Percentiles rank a stretch among this genome's conserved stretches.
Conservation (phyloP, 2,329 filamentous ascomycete genomes). For the Aspergillus caelatus region DNA sequence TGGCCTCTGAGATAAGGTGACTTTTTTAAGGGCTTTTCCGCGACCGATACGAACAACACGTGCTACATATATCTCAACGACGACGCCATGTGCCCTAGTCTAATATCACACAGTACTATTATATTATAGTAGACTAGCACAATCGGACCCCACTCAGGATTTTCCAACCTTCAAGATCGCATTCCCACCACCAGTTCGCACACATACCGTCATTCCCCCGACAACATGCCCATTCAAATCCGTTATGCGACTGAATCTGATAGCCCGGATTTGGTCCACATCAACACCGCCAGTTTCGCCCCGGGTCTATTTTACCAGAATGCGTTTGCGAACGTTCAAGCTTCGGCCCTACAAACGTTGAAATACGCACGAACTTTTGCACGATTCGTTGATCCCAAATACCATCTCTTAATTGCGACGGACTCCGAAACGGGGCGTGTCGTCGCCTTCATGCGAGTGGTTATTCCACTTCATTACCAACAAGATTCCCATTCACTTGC, state of each 20-base stretch:
- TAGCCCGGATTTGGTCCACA: conserved; percentile 42
- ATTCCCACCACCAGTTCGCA: neutral
- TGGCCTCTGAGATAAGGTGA: no score
- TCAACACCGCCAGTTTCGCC: conserved; percentile 53
- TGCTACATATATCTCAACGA: neutral
- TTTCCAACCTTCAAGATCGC: neutral
- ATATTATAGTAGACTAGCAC: no score
- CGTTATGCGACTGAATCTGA: conserved; percentile 48
- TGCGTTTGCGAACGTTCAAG: conserved; percentile 27
- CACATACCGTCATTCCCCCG: neutral
- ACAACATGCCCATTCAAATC: conserved; percentile 34
- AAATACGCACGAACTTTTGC: conserved; percentile 40
- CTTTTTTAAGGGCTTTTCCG: neutral
- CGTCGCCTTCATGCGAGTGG: conserved; percentile 56
- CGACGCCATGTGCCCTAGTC: neutral
- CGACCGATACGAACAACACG: neutral
- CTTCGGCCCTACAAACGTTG: conserved; percentile 32
- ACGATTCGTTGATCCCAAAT: conserved; percentile 46
- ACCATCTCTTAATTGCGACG: conserved; percentile 46
- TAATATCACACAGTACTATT: no score
- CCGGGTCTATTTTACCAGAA: conserved; percentile 39
- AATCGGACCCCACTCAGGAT: neutral
- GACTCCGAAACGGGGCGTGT: conserved; percentile 34
- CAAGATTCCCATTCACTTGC: neutral
- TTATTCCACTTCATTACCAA: conserved; percentile 14